Conservation (phyloP, 257 asterid species). For the Nicotiana paniculata region DNA sequence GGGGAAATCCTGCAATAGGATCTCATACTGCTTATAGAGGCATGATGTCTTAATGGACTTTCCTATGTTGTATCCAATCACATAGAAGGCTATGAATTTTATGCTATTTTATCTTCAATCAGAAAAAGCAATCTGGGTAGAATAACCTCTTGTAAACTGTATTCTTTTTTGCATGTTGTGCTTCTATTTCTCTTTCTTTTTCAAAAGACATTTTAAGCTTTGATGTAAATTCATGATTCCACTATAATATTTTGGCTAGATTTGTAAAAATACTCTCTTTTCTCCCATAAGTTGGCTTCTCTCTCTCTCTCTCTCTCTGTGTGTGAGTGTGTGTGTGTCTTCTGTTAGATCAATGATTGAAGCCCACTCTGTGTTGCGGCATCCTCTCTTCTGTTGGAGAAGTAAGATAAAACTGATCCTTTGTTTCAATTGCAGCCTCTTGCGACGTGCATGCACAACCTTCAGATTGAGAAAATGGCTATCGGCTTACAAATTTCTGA, state of each 20-base stretch:
- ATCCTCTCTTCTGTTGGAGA: not conserved
- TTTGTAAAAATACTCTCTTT: not conserved
- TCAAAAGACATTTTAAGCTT: not conserved
- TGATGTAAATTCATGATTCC: not conserved
- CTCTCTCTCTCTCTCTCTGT: too few relatives aligned
- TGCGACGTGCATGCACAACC: constrained; percentile 79
- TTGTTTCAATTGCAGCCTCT: constrained; percentile 61
- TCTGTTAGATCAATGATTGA: not conserved
- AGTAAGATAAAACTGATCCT: not conserved
- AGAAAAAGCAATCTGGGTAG: not conserved
- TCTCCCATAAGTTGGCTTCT: not conserved
- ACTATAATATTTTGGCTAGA: not conserved
- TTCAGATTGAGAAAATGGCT: constrained; percentile 83
- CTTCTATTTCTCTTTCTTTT: not conserved
- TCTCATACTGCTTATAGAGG: not conserved
- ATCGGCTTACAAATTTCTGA: constrained; percentile 72
- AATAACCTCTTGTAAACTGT: not conserved
- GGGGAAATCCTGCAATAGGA: not conserved
- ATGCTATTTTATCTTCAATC: not conserved
- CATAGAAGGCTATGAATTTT: not conserved
- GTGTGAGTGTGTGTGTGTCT: not conserved
- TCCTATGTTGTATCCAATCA: not conserved
- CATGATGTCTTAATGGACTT: not conserved
- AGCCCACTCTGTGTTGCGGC: not conserved
- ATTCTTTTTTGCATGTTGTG: not conserved